phyloP scores from a whole-genome alignment of 164 flowering plant species.

The Tetracentron sinense region DNA sequence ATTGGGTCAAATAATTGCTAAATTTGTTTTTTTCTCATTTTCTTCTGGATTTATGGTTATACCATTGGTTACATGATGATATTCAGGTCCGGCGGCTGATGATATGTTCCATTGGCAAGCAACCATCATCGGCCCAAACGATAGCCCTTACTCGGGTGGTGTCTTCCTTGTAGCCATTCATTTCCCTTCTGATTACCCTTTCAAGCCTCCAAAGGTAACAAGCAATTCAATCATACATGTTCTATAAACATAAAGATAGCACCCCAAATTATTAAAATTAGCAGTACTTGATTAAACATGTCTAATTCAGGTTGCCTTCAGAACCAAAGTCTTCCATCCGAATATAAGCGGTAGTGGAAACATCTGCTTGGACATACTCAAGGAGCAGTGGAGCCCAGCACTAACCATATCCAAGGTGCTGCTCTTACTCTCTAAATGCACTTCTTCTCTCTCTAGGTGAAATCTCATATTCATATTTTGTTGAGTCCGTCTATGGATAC shows the following conservation, averaged over 20 bases:
- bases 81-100: slow-evolving; percentile 67
- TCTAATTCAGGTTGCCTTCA: slow-evolving; percentile 47
- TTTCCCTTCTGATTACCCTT: slow-evolving; percentile 72
- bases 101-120: slow-evolving; percentile 90
- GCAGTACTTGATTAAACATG: neutral
- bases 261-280: too few relatives aligned
- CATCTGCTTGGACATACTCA: slow-evolving; percentile 66
- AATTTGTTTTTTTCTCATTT: too few relatives aligned
- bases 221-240: neutral
- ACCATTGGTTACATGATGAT: neutral
- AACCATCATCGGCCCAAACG: slow-evolving; percentile 69
- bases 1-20: neutral
- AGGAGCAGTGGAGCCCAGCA: slow-evolving; percentile 75
- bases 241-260: too few relatives aligned
- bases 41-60: neutral
- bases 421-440: neutral
- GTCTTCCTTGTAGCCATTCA: slow-evolving; percentile 62
- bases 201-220: slow-evolving; percentile 75
- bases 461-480: too few relatives aligned
- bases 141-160: slow-evolving; percentile 70
- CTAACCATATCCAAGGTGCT: slow-evolving; percentile 63
- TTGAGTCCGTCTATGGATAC: too few relatives aligned
- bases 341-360: slow-evolving; percentile 62
- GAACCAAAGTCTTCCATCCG: slow-evolving; percentile 65
- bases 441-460: too few relatives aligned